These are phyloP conservation scores for Punica granatum DNA, from an alignment of 345 rosid genomes.

Conservation along the genomic window DNA sequence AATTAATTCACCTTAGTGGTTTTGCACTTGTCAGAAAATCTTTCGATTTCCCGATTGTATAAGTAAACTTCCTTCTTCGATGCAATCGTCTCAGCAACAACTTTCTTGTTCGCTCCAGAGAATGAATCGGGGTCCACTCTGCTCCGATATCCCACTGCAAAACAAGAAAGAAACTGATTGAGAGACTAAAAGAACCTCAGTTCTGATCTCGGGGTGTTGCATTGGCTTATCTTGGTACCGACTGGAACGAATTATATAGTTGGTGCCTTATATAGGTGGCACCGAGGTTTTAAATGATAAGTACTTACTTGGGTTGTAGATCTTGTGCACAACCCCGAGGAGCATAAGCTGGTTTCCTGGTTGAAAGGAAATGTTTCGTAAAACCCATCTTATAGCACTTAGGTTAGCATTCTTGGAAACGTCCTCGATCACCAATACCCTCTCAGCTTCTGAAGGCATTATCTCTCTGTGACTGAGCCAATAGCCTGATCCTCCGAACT, in stretches of 20 bases:
- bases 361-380: slow-evolving; percentile 27
- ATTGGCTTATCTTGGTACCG: no score
- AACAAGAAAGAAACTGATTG: not conserved
- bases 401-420: slow-evolving; percentile 28
- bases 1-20: slow-evolving; percentile 12
- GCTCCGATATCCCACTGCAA: slow-evolving; percentile 46
- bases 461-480: no score
- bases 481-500: no score
- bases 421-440: slow-evolving; percentile 45
- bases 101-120: slow-evolving; percentile 28
- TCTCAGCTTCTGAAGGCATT: slow-evolving; percentile 27
- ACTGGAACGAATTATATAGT: no score
- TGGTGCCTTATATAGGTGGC: no score
- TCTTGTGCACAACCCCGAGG: slow-evolving; percentile 44
- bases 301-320: slow-evolving; percentile 48
- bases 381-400: slow-evolving; percentile 21
- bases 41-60: slow-evolving; percentile 22
- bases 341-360: slow-evolving; percentile 35
- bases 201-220: no score
- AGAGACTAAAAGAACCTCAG: slow-evolving; percentile 18
- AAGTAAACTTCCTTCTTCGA: slow-evolving; percentile 33
- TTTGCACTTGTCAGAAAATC: slow-evolving; percentile 33
- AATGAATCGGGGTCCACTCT: slow-evolving; percentile 40
- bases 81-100: slow-evolving; percentile 29
- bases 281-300: no score